Evolutionary conservation across 2,329 filamentous ascomycete species (phyloP), one percentile per base, ranked within the genome.

Genomic region (Penicillium sp.): DNA sequence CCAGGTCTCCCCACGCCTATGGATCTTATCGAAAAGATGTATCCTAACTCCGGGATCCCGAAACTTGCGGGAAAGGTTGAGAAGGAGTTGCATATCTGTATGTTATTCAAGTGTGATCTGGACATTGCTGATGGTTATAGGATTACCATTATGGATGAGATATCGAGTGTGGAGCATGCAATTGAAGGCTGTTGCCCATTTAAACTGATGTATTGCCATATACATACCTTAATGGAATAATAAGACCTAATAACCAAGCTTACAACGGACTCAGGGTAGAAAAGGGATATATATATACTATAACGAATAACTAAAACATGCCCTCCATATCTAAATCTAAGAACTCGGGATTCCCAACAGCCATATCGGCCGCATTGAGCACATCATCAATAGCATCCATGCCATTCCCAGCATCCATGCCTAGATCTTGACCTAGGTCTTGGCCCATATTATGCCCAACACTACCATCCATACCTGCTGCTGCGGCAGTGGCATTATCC

Each of bases 321-420:
- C 69, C 69, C 54, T 73, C 71, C 71, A 73, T 72, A 60, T 74
- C 71, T 52, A 74, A 54, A 64, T 73, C 70, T 29, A 74, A 51
- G 58, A 72, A 73, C 52, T 73, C 71, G 9, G 72, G 72, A 56
- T 73, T 73, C 1, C 63, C 68, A 60, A 72, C 67, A 3, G 65
- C 66, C 66, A 73, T 72, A 60, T 73, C 69, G 5, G 68, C 69
- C 28, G 66, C 67, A 51, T 71, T 72, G 46, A 75, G 56, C 33
- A 75, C 68, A 59, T 75, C 72, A 45, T 75, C 70, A 50, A 75
- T 72, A 53, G 68, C 65, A 48, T 70, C 68, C 55, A 69, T 60
- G 6, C 33, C 33, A 4, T 18, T 64, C 65, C 4, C 55, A 57
- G 13, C 55, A 57, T 9, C 55, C 54, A 35, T 54, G 39, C 8